Percentiles rank a stretch among this genome's conserved stretches.
These are phyloP conservation scores for Chaetomiaceae sp. DNA, from an alignment of 2,329 filamentous ascomycete species.

Conservation along the genomic window DNA sequence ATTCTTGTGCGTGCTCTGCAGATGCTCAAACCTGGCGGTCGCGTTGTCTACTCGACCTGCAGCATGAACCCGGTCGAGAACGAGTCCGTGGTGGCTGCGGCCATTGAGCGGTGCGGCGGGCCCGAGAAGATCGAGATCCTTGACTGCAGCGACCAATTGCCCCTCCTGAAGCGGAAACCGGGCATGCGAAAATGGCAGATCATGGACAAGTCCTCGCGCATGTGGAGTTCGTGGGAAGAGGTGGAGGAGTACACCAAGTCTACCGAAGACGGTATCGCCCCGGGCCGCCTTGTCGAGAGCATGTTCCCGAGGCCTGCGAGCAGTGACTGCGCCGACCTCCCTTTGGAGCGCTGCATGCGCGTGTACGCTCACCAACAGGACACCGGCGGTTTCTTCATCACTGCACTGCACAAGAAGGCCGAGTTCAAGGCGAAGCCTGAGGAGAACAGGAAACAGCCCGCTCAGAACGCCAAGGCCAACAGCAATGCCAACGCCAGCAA, in stretches of 20 bases:
- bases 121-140: slow-evolving; percentile 74
- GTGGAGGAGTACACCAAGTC: slow-evolving; percentile 65
- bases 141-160: slow-evolving; percentile 75
- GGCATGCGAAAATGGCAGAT: slow-evolving; percentile 83
- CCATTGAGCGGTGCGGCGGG: slow-evolving; percentile 87
- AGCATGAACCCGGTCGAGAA: slow-evolving; percentile 99
- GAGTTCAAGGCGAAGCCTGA: slow-evolving; percentile 79
- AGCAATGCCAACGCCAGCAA: slow-evolving; percentile 31
- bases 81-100: slow-evolving; percentile 82
- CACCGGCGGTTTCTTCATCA: slow-evolving; percentile 96
- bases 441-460: slow-evolving; percentile 44
- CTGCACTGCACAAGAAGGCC: slow-evolving; percentile 83
- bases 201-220: slow-evolving; percentile 77
- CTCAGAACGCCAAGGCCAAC: slow-evolving; percentile 19
- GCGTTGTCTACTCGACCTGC: slow-evolving; percentile 96
- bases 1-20: slow-evolving; percentile 90
- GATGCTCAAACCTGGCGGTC: slow-evolving; percentile 91
- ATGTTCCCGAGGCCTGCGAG: slow-evolving; percentile 72
- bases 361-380: slow-evolving; percentile 95
- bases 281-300: slow-evolving; percentile 66
- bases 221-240: slow-evolving; percentile 79
- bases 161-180: slow-evolving; percentile 67
- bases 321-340: slow-evolving; percentile 57
- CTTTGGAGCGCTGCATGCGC: slow-evolving; percentile 85
- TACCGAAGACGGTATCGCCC: slow-evolving; percentile 53